phyloP scores from a whole-genome alignment of 106 monocot genomes.

The Allium fistulosum region DNA sequence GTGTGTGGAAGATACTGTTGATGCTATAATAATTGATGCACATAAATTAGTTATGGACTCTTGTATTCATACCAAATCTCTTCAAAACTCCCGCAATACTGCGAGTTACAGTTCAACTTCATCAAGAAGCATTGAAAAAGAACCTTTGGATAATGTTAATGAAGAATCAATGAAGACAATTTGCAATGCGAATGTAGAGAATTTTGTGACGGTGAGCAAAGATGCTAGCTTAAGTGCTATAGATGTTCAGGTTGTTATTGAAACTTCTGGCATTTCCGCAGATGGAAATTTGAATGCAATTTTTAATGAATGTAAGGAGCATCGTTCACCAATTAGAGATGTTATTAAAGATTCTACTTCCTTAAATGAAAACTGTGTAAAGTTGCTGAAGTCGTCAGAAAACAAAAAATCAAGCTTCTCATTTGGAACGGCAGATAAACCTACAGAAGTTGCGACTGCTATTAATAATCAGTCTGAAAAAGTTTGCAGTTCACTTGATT shows the following conservation, averaged over 20 bases:
- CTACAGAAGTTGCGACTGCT: slow-evolving; percentile 10
- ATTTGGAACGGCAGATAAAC: slow-evolving; percentile 13
- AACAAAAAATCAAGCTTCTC: slow-evolving; percentile 25
- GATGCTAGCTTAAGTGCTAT: no score
- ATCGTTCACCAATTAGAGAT: slow-evolving; percentile 37
- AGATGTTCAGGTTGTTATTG: neutral
- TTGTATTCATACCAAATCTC: no score
- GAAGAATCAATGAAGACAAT: no score
- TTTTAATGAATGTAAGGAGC: neutral
- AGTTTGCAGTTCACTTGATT: no score
- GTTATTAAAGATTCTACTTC: slow-evolving; percentile 15
- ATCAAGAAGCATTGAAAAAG: no score
- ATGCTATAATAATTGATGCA: slow-evolving; percentile 1
- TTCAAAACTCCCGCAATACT: no score
- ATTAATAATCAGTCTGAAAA: slow-evolving; percentile 3
- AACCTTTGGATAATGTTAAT: no score
- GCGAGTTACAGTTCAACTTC: no score
- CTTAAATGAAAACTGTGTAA: slow-evolving; percentile 5
- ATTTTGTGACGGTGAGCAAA: no score
- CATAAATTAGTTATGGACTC: neutral
- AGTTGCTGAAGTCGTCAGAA: slow-evolving; percentile 1
- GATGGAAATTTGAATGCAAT: slow-evolving; percentile 3
- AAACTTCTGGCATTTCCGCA: slow-evolving; percentile 1
- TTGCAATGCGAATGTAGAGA: no score
- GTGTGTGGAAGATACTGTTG: neutral